Conservation (phyloP, 495 filamentous ascomycete species). For the Hypomontagnella monticulosa region DNA sequence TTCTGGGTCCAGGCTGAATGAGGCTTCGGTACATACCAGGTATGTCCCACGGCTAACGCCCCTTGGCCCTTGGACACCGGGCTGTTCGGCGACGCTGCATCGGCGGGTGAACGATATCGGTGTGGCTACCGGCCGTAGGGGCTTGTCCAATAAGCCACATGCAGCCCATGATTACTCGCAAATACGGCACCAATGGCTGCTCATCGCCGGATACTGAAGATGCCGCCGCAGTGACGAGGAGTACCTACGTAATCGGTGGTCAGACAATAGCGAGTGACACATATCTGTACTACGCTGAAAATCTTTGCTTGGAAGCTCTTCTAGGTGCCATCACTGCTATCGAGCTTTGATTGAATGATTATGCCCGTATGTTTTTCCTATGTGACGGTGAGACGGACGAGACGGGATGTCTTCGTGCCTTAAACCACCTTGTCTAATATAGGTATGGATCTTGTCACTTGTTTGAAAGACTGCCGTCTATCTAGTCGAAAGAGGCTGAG, state of each 20-base stretch:
- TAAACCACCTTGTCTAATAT: constrained; percentile 13
- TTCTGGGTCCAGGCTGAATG: too few species aligned
- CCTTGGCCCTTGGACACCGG: neutral
- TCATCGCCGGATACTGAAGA: constrained; percentile 7
- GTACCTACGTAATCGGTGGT: constrained; percentile 12
- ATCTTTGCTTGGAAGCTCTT: neutral
- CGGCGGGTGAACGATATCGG: neutral
- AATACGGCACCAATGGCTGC: constrained; percentile 11
- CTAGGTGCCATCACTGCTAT: neutral
- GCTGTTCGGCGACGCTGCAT: neutral
- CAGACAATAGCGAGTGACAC: neutral
- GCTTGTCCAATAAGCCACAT: constrained; percentile 1
- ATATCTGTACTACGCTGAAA: constrained; percentile 7
- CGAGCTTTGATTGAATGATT: neutral
- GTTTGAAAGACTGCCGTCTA: constrained; percentile 1
- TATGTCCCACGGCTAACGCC: neutral
- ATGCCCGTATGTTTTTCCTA: constrained; percentile 7
- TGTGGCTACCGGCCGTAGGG: neutral
- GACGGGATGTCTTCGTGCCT: constrained; percentile 28
- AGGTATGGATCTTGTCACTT: neutral
- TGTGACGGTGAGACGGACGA: constrained; percentile 12
- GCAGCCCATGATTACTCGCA: constrained; percentile 4
- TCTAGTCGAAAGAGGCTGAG: constrained; percentile 18
- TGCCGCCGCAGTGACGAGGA: constrained; percentile 12
- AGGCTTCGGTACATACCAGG: too few species aligned